Conservation (phyloP, 2,329 filamentous ascomycete genomes). For the Penicillium sp. region DNA sequence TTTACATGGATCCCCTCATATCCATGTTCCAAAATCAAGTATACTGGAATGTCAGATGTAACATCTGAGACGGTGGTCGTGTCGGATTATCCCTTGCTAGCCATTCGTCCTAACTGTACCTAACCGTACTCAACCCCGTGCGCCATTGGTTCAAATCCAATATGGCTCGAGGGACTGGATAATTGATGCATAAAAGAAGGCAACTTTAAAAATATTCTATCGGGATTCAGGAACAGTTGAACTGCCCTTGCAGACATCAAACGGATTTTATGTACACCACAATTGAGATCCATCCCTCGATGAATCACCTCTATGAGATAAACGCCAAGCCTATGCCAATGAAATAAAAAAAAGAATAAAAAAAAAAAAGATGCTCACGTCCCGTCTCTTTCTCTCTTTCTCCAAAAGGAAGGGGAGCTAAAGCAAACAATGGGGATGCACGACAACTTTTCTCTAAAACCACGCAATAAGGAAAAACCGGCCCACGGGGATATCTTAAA, state of each 20-base stretch:
- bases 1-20: no score
- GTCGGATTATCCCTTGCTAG: slow-evolving; percentile 20
- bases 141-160: neutral
- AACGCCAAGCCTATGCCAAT: slow-evolving; percentile 25
- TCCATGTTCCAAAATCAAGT: neutral
- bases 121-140: slow-evolving; percentile 1
- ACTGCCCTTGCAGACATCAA: slow-evolving; percentile 2
- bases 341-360: slow-evolving; percentile 4
- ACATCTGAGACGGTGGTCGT: slow-evolving; percentile 21
- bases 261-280: neutral
- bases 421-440: neutral
- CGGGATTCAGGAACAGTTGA: neutral
- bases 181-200: neutral
- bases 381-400: neutral
- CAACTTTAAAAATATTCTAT: neutral
- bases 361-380: neutral
- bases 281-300: neutral
- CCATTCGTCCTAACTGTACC: slow-evolving; percentile 11
- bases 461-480: slow-evolving; percentile 6
- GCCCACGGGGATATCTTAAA: slow-evolving; percentile 27
- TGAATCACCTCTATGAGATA: slow-evolving; percentile 3
- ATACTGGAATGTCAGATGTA: slow-evolving; percentile 21
- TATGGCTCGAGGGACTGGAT: neutral
- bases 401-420: neutral
- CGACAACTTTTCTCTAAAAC: slow-evolving; percentile 1